Evolutionary conservation across 257 asterid species (phyloP), one percentile per base, ranked within the genome.

Genomic region (Nicotiana undulata): DNA sequence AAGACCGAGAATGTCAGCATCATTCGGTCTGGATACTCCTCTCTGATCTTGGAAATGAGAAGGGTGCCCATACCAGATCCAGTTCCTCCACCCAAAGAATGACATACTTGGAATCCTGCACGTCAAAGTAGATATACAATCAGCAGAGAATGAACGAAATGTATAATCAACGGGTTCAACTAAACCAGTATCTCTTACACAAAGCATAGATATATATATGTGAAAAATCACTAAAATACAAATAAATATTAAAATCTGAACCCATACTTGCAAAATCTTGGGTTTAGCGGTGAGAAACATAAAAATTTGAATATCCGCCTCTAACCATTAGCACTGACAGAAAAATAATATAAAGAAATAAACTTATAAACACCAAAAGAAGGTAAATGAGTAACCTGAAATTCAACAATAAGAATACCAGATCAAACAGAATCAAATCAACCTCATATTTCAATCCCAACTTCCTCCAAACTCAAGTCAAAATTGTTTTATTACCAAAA

Each of bases 31-130:
- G 90, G 90, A 83, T 87, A 87, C 82, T 87, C 90, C 82, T 87
- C 90, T 75, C 90, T 81, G 83, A 87, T 87, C 81, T 87, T 87
- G 81, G 90, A 87, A 58, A 87, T 87, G 76, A 87, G 87, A 81
- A 87, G 90, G 66, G 90, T 87, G 32, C 90, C 90, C 90, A 87
- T 87, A 68, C 88, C 90, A 28, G 90, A 87, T 22, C 90, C 90
- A 17, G 90, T 87, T 56, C 90, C 90, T 83, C 90, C 90, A 79
- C 90, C 90, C 87, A 87, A 81, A 3, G 90, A 87, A 76, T 87
- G 90, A 64, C 90, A 87, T 12, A 85, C 87, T 79, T 87, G 90
- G 82, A 87, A 85, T 83, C 90, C 88, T 87, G 87, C 68, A 51
- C 6, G 18, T 3, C 56, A 51, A 13, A 15, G 18, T 51, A 51